Conservation (phyloP, 352 stramenopile genomes). For the Phytophthora kernoviae region DNA sequence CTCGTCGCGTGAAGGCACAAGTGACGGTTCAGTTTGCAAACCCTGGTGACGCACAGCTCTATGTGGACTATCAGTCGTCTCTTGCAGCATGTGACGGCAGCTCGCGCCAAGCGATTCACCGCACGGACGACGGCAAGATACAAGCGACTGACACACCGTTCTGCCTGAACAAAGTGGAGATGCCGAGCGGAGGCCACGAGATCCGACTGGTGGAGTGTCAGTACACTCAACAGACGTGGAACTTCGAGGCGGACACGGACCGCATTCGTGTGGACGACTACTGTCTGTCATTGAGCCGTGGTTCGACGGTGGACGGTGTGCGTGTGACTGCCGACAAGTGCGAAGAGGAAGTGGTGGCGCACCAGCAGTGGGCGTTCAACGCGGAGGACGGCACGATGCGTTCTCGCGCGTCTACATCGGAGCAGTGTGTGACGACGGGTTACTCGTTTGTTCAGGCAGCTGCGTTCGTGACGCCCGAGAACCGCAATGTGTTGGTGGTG, state of each 20-base stretch:
- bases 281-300: conserved; percentile 70
- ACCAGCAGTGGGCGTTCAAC: conserved; percentile 70
- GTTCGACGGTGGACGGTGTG: conserved; percentile 46
- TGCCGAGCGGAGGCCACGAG: conserved; percentile 53
- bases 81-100: conserved; percentile 62
- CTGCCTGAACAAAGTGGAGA: conserved; percentile 52
- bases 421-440: conserved; percentile 75
- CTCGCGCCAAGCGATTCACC: conserved; percentile 56
- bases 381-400: conserved; percentile 47
- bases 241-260: conserved; percentile 41
- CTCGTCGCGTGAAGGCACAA: conserved; percentile 55
- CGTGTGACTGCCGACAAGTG: conserved; percentile 54
- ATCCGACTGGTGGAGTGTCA: conserved; percentile 66
- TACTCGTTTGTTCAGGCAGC: conserved; percentile 74
- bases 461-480: conserved; percentile 70
- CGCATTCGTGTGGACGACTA: conserved; percentile 56
- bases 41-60: conserved; percentile 61
- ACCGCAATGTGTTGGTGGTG: conserved; percentile 77
- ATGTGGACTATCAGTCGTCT: conserved; percentile 48
- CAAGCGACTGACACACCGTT: conserved; percentile 57
- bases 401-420: conserved; percentile 29
- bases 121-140: conserved; percentile 66
- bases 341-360: conserved; percentile 18
- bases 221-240: conserved; percentile 68
- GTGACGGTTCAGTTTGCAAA: conserved; percentile 51